Conservation (phyloP, 1,284 basidiomycete species). For the Boletus sp. region DNA sequence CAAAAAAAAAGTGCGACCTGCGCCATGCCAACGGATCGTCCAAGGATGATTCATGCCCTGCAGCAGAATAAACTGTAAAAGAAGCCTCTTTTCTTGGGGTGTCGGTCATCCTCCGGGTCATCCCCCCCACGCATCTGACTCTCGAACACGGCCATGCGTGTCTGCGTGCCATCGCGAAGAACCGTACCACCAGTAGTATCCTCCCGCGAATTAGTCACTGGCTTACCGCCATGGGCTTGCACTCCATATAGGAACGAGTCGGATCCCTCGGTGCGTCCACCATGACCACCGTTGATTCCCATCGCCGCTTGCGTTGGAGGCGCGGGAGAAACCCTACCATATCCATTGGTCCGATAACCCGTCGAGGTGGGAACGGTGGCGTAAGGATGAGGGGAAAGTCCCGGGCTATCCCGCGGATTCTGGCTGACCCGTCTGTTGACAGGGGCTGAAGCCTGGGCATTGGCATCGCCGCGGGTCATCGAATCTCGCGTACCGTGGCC, state of each 20-base stretch:
- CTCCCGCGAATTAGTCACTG: constrained; percentile 45
- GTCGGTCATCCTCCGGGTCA: constrained; percentile 32
- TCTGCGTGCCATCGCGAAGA: constrained; percentile 32
- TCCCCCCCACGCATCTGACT: constrained; percentile 44
- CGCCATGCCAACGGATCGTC: constrained; percentile 28
- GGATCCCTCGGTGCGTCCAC: constrained; percentile 45
- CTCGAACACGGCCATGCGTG: constrained; percentile 55
- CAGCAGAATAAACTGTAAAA: constrained; percentile 32
- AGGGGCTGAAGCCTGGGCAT: constrained; percentile 60
- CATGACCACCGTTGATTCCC: constrained; percentile 36
- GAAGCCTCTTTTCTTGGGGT: constrained; percentile 34
- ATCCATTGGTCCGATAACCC: constrained; percentile 49
- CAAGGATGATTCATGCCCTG: constrained; percentile 25
- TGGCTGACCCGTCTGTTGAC: constrained; percentile 63
- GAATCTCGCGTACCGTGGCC: constrained; percentile 43
- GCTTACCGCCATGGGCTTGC: constrained; percentile 44
- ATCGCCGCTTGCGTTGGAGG: constrained; percentile 31
- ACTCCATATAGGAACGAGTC: constrained; percentile 59
- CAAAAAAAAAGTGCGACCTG: constrained; percentile 28
- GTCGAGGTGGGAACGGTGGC: constrained; percentile 55
- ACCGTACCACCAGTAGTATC: constrained; percentile 41
- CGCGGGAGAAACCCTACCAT: constrained; percentile 57
- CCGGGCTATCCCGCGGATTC: constrained; percentile 46
- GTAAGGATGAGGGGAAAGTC: constrained; percentile 62
- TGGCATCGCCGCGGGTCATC: constrained; percentile 44